Evolutionary conservation across 345 rosid genomes (phyloP), one percentile per base, ranked within the genome.

Genomic region (Gossypium bickii): DNA sequence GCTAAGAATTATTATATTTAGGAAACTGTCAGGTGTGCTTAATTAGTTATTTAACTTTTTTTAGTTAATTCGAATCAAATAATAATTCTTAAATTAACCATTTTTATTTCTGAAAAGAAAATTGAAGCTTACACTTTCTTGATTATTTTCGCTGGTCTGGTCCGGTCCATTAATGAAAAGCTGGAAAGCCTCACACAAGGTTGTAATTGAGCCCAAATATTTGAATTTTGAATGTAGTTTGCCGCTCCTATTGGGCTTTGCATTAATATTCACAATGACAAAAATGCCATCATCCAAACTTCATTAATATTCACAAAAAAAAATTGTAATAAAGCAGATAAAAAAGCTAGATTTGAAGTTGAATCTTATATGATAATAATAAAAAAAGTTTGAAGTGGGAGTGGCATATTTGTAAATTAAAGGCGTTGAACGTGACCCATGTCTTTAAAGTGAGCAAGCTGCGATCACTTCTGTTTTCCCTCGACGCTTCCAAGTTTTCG

Each of bases 371-470:
- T 29, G 4, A 29, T 29, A 29, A 29, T 34, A 34, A 29, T 29
- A 34, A 34, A 4, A 34, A 34, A 3, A 34, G 13, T 47, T 13
- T 25, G 43, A 25, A 27, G 38, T 2, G 45, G 1, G 2, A 71
- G 25, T 59, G 80, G 76, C 58, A 78, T 29, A 72, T 22, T 7
- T 45, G 80, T 78, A 78, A 78, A 38, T 78, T 22, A 3, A 41
- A 20, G 51, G 7, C 1, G 15, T 43, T 20, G 22, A 18, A 12
- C 4, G 15, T 38, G 62, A 41, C 11, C 41, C 41, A 34, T 34
- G 41, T 38, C 43, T 60, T 60, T 60, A 12, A 60, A 25, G 7
- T 27, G 10, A 45, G 49, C 49, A 27, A 27, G 65, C 29, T 1
- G 43, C 43, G 9, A 61, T 27, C 17, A 2, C 9, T 61, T 7